phyloP scores from a whole-genome alignment of 257 asterid species.

The Salvia splendens region DNA sequence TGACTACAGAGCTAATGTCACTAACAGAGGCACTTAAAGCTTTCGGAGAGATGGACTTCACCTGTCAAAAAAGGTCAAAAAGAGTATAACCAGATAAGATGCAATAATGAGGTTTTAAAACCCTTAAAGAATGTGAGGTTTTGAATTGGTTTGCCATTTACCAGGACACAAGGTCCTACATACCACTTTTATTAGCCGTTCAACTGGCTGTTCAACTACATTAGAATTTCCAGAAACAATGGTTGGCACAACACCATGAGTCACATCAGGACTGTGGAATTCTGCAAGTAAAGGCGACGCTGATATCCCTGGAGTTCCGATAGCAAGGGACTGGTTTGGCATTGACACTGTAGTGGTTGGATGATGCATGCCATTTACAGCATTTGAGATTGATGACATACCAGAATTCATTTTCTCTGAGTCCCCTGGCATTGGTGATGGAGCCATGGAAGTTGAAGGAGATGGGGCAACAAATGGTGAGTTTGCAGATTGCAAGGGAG shows the following conservation, averaged over 20 bases:
- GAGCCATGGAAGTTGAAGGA: conserved; percentile 91
- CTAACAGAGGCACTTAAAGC: conserved; percentile 73
- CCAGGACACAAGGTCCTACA: conserved; percentile 29
- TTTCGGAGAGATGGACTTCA: conserved; percentile 63
- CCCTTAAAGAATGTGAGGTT: not conserved
- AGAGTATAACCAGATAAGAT: conserved; percentile 1
- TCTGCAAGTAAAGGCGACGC: conserved; percentile 96
- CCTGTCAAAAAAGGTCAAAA: conserved; percentile 52
- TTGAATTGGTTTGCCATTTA: conserved; percentile 1
- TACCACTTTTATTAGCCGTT: conserved; percentile 79
- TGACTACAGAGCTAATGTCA: conserved; percentile 88
- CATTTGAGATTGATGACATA: conserved; percentile 56
- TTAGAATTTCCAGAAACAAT: conserved; percentile 60
- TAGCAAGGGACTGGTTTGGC: conserved; percentile 80
- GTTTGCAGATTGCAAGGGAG: conserved; percentile 80
- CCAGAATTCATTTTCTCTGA: conserved; percentile 72
- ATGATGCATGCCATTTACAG: conserved; percentile 60
- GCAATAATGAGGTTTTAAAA: conserved; percentile 1
- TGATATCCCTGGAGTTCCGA: conserved; percentile 97
- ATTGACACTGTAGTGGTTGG: conserved; percentile 57
- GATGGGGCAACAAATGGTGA: conserved; percentile 87
- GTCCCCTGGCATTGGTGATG: conserved; percentile 88
- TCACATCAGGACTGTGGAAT: conserved; percentile 74
- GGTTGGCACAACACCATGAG: conserved; percentile 66
- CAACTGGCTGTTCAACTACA: conserved; percentile 75